These are phyloP conservation scores for Claviceps maximensis DNA, from an alignment of 2,329 filamentous ascomycete genomes.

Conservation along the genomic window DNA sequence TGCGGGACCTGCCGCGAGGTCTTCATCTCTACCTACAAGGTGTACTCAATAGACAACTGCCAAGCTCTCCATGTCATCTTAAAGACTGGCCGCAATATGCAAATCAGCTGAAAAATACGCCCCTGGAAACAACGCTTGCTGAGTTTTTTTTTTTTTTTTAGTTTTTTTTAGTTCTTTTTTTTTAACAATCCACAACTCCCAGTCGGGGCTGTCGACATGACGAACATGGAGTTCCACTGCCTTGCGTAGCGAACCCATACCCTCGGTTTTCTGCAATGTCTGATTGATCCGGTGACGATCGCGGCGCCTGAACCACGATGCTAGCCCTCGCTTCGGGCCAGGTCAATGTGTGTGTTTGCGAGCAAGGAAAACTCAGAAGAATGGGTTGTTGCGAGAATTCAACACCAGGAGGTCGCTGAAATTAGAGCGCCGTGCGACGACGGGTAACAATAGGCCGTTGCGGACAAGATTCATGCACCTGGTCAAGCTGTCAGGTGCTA, in stretches of 20 bases:
- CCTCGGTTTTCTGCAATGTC: too few relatives aligned
- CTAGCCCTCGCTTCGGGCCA: not conserved
- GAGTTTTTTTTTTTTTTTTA: not conserved
- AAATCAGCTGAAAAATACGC: not conserved
- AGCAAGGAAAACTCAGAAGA: too few relatives aligned
- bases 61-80: constrained; percentile 3
- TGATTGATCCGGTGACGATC: too few relatives aligned
- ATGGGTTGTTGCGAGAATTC: not conserved
- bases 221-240: not conserved
- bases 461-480: not conserved
- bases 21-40: not conserved
- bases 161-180: too few relatives aligned
- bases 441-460: not conserved
- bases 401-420: not conserved
- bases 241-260: not conserved
- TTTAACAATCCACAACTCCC: not conserved
- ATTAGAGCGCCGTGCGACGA: not conserved
- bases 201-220: not conserved
- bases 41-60: not conserved
- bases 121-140: not conserved
- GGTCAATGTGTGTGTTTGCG: too few relatives aligned
- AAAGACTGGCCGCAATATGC: not conserved
- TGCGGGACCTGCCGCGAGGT: constrained; percentile 2
- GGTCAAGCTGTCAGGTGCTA: not conserved
- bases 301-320: not conserved